These are phyloP conservation scores for Nissolia schottii DNA, from an alignment of 306 rosid species.

Conservation along the genomic window DNA sequence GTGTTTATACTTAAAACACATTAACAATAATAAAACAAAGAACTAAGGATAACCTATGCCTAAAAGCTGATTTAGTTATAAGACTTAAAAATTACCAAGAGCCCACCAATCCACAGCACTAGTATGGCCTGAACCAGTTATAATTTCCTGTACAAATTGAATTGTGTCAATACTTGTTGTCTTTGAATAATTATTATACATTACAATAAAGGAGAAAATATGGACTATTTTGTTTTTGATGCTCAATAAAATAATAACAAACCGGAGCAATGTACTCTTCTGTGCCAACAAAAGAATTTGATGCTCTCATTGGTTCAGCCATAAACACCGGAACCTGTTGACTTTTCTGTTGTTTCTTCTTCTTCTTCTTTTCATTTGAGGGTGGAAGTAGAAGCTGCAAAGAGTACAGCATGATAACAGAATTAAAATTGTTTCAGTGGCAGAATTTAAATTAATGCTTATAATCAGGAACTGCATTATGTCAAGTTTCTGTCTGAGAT, in stretches of 20 bases:
- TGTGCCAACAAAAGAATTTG: constrained; percentile 97
- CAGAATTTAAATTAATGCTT: neutral
- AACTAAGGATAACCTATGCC: neutral
- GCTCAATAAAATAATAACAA: constrained; percentile 25
- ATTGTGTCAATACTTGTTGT: neutral
- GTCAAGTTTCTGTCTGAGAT: neutral
- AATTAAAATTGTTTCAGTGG: neutral
- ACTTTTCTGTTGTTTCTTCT: constrained; percentile 35
- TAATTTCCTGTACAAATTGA: constrained; percentile 74
- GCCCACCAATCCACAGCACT: constrained; percentile 99
- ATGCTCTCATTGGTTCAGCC: constrained; percentile 99
- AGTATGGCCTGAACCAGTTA: constrained; percentile 88
- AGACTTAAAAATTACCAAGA: constrained; percentile 55
- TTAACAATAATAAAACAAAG: neutral
- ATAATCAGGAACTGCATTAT: neutral
- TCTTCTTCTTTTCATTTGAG: constrained; percentile 57
- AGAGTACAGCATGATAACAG: neutral
- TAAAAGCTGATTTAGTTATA: neutral
- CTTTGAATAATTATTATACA: neutral
- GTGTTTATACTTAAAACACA: too few relatives aligned
- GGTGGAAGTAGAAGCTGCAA: constrained; percentile 73
- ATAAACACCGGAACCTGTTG: constrained; percentile 70
- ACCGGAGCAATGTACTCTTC: constrained; percentile 99
- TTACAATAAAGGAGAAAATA: neutral
- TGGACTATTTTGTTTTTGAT: too few relatives aligned